phyloP scores from a whole-genome alignment of 192 early-diverging fungal species.

The Funneliformis mosseae region DNA sequence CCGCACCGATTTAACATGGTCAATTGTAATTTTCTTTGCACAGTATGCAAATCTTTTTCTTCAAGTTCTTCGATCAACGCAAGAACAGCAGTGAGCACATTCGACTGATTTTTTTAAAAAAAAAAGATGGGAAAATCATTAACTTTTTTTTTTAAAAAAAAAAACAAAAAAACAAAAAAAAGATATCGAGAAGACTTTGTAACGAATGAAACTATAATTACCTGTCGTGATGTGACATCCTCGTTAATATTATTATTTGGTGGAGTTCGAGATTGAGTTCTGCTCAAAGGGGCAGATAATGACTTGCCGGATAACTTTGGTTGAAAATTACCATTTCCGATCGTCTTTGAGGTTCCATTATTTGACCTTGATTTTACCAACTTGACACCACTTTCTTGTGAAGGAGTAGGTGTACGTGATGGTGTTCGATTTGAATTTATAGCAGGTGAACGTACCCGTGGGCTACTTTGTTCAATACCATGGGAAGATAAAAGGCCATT shows the following conservation, averaged over 20 bases:
- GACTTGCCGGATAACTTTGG: background rate
- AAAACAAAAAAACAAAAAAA: too few relatives aligned
- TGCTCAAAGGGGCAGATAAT: background rate
- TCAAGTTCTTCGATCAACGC: constrained; percentile 24
- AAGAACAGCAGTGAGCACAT: constrained; percentile 26
- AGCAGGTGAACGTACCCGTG: background rate
- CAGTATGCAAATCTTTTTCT: constrained; percentile 16
- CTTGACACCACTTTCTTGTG: background rate
- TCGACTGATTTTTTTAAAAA: constrained; percentile 8
- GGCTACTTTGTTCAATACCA: background rate
- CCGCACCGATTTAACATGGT: constrained; percentile 8
- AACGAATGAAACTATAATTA: background rate
- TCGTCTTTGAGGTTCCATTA: background rate
- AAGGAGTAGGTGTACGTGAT: background rate
- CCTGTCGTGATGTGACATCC: background rate
- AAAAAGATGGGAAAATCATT: background rate
- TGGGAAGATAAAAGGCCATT: background rate
- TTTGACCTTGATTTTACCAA: background rate
- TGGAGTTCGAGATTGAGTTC: constrained; percentile 7
- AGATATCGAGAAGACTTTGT: too few relatives aligned
- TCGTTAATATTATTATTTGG: constrained; percentile 18
- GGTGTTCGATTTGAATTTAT: background rate
- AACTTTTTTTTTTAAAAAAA: too few relatives aligned
- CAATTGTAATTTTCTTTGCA: constrained; percentile 29
- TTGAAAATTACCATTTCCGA: background rate